Evolutionary conservation across 805 yeast genomes (phyloP), one percentile per base, ranked within the genome.

Genomic region (Limtongia smithiae): DNA sequence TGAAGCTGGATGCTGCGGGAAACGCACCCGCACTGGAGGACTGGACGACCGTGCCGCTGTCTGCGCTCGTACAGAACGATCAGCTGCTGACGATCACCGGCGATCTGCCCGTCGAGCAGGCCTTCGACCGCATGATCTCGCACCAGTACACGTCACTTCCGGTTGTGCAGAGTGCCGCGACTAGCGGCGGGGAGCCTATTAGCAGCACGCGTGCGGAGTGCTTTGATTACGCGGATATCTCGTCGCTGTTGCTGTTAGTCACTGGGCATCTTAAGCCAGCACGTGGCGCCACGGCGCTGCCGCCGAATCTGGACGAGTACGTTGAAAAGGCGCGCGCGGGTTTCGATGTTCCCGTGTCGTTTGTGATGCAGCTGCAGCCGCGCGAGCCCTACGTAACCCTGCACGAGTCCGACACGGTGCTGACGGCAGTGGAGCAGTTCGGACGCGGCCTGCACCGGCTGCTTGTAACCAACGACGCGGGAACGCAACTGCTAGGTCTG

Each of bases 371-470:
- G 60, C 70, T 93, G 54, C 83, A 91, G 20, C 89, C 88, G 28
- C 90, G 90, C 64, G 91, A 88, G 62, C 95, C 95, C 2, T 88
- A 90, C 63, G 76, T 85, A 54, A 85, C 86, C 63, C 71, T 93
- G 50, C 77, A 80, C 37, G 89, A 86, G 60, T 63, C 73, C 15
- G 58, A 68, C 20, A 78, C 81, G 18, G 71, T 91, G 44, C 74
- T 82, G 36, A 76, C 79, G 4, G 96, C 87, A 2, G 85, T 86
- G 60, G 94, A 88, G 66, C 81, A 85, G 11, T 72, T 91, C 54
- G 97, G 97, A n/a, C 79, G 85, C 34, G 98, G 98, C 18, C 96
- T 90, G 2, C 98, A 93, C 69, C 76, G 98, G 64, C 80, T 91
- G 18, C 96, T 97, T 9, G 85, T 90, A 48, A 76, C 83, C 20